These are phyloP conservation scores for Coniochaeta sp. DNA, from an alignment of 2,329 filamentous ascomycete genomes.

Conservation along the genomic window DNA sequence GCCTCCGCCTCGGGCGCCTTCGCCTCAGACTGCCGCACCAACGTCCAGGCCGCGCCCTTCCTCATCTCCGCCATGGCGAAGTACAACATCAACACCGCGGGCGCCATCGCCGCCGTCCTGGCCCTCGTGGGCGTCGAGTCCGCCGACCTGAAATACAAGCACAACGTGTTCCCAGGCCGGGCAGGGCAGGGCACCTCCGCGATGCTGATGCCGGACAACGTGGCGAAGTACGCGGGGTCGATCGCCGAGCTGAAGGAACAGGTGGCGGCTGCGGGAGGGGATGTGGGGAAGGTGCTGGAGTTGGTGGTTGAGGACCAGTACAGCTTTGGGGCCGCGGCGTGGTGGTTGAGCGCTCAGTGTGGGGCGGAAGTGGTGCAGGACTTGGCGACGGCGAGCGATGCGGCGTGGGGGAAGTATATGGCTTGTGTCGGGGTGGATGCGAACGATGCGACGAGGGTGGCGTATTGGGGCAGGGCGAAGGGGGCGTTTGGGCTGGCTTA, in stretches of 20 bases:
- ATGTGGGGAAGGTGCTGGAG: conserved; percentile 31
- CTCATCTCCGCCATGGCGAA: conserved; percentile 48
- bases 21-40: conserved; percentile 57
- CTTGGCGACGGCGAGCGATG: conserved; percentile 29
- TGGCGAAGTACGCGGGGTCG: conserved; percentile 38
- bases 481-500: conserved; percentile 31
- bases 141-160: conserved; percentile 62
- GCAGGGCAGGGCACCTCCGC: conserved; percentile 46
- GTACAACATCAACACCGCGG: conserved; percentile 46
- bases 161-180: conserved; percentile 44
- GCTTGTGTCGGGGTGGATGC: conserved; percentile 33
- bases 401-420: conserved; percentile 38
- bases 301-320: conserved; percentile 39
- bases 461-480: conserved; percentile 39
- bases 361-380: conserved; percentile 16
- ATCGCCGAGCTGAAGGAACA: conserved; percentile 27
- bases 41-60: conserved; percentile 49
- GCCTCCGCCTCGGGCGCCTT: conserved; percentile 33
- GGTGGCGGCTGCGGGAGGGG: conserved; percentile 20
- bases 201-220: conserved; percentile 28
- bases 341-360: conserved; percentile 33
- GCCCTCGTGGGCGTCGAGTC: conserved; percentile 67
- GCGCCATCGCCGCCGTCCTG: conserved; percentile 63
- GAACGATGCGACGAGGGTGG: conserved; percentile 21
- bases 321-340: conserved; percentile 46